Evolutionary conservation across 2,329 filamentous ascomycete genomes (phyloP), one percentile per base, ranked within the genome.

Genomic region (Aspergillus sojae): DNA sequence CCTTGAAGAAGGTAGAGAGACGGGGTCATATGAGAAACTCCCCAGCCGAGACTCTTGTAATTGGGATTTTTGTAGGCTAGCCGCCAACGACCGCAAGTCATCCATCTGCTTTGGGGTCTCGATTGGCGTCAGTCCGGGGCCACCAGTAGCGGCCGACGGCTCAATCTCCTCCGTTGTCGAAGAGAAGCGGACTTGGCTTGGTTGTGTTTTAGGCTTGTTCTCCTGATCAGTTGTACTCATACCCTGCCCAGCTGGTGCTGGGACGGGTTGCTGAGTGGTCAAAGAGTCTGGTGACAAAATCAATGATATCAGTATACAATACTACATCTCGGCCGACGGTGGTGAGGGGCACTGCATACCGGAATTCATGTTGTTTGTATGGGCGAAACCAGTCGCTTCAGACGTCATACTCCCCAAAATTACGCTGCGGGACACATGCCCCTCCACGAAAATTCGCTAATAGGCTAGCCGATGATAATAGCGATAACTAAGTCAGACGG

Each of bases 1-100:
- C 67, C 79, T 78, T 50, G 74, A 80, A 19, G 77, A 72, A 64
- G 95, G 94, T 58, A 98, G 84, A 41, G 95, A 98, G 67, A 97
- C 89, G 39, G 94, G 90, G 76, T 97, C 94, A 74, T 94, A 98
- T 50, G 91, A 89, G 79, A 93, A 96, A 75, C 93, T 92, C 75
- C 91, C 91, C 83, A 96, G 88, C 67, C 94, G 88, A 62, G 88
- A 86, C 71, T 94, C 90, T 80, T 97, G 94, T 65, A 97, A 84
- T 70, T 90, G 88, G 54, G 89, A 86, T 66, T 88, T 88, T 68
- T 93, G 90, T 30, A 96, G 82, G 28, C 88, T 89, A 70, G 88
- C 87, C 57, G 91, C 89, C 65, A 97, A 81, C 64, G 88, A 88
- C 68, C 86, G 87, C 62, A 96, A 82, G 73, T 94, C 86, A 62